Evolutionary conservation across 2,329 filamentous ascomycete species (phyloP).

Genomic region (Fusarium graminum): DNA sequence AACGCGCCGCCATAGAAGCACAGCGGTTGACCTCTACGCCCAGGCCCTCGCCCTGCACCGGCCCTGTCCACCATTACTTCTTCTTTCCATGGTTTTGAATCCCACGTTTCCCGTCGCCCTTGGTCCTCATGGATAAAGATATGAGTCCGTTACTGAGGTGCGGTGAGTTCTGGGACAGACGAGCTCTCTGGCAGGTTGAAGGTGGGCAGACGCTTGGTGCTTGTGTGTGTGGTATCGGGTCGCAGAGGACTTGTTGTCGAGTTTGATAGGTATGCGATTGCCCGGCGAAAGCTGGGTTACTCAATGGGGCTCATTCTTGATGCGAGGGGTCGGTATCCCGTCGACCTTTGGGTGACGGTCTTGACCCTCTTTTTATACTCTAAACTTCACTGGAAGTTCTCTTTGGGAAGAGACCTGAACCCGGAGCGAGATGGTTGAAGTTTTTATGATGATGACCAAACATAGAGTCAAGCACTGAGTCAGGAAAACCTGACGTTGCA

Average conservation of each 20-base stretch:
- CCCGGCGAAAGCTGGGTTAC: constrained; percentile 78
- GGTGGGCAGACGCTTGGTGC: constrained; percentile 63
- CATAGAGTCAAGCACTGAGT: constrained; percentile 98
- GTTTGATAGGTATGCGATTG: constrained; percentile 99
- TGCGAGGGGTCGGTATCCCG: constrained; percentile 77
- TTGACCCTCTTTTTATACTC: constrained; percentile 52
- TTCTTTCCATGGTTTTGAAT: constrained; percentile 27
- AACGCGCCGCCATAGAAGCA: constrained; percentile 99
- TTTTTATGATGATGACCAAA: constrained; percentile 91
- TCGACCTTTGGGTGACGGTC: constrained; percentile 44
- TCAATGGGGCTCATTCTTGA: constrained; percentile 99
- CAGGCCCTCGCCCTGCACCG: constrained; percentile 62
- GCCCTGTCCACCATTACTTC: constrained; percentile 63
- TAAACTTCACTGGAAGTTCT: constrained; percentile 60
- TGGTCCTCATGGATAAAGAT: constrained; percentile 83
- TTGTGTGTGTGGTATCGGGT: constrained; percentile 56
- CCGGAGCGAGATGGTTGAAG: constrained; percentile 59
- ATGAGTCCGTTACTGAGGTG: constrained; percentile 75
- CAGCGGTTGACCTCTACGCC: constrained; percentile 84
- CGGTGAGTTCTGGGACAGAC: constrained; percentile 33
- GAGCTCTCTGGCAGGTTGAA: constrained; percentile 50
- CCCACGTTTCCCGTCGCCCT: constrained; percentile 50
- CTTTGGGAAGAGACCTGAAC: constrained; percentile 40
- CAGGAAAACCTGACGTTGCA: constrained; percentile 51
- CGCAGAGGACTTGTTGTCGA: constrained; percentile 84